Conservation (phyloP, 192 early-diverging fungal species). For the Mortierella alpina region DNA sequence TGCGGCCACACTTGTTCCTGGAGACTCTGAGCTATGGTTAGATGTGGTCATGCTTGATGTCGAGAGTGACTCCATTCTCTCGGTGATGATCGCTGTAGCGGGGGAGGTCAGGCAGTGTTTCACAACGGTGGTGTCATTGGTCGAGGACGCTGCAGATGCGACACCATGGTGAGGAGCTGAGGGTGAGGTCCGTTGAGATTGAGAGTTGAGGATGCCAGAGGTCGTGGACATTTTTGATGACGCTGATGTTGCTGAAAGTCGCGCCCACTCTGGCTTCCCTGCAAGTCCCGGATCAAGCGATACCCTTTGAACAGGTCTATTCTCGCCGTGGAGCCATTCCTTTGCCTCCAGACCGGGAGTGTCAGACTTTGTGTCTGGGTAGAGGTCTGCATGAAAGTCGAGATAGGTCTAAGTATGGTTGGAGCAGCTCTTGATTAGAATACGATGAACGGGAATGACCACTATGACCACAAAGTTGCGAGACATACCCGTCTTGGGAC, state of each 20-base stretch:
- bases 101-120: neutral
- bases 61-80: too few relatives aligned
- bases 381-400: conserved; percentile 89
- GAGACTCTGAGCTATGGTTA: conserved; percentile 3
- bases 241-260: neutral
- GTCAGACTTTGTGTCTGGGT: conserved; percentile 80
- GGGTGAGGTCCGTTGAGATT: neutral
- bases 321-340: conserved; percentile 72
- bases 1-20: neutral
- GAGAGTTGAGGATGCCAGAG: neutral
- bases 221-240: conserved; percentile 5
- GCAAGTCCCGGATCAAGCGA: conserved; percentile 65
- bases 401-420: conserved; percentile 65
- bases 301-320: conserved; percentile 48
- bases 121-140: too few relatives aligned
- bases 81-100: too few relatives aligned
- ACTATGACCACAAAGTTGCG: neutral
- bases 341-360: conserved; percentile 63
- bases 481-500: conserved; percentile 71
- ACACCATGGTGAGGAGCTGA: neutral
- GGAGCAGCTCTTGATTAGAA: neutral
- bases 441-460: neutral
- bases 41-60: too few relatives aligned
- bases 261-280: conserved; percentile 21
- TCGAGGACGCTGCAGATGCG: neutral